These are phyloP conservation scores for Chamaecrista fasciculata DNA, from an alignment of 306 rosid genomes.

Conservation along the genomic window DNA sequence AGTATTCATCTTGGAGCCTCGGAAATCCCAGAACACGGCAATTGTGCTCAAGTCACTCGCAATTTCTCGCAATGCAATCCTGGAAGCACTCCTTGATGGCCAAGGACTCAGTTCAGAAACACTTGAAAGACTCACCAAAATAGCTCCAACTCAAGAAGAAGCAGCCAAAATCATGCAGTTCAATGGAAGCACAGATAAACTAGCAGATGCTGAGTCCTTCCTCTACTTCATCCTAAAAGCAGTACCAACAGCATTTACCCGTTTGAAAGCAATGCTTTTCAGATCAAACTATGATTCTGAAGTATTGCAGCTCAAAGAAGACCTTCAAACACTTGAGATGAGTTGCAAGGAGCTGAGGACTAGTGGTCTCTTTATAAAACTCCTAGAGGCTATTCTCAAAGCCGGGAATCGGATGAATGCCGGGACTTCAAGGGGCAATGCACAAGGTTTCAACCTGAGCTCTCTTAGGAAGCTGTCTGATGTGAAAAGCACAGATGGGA, in stretches of 20 bases:
- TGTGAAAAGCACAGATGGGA: slow-evolving; percentile 75
- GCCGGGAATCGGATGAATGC: slow-evolving; percentile 87
- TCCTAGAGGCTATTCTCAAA: slow-evolving; percentile 86
- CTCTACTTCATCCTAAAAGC: slow-evolving; percentile 62
- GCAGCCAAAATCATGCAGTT: slow-evolving; percentile 57
- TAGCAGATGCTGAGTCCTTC: slow-evolving; percentile 79
- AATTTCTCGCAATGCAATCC: slow-evolving; percentile 55
- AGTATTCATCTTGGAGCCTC: slow-evolving; percentile 62
- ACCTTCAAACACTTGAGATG: slow-evolving; percentile 53
- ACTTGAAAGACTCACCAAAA: slow-evolving; percentile 74
- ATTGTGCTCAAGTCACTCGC: slow-evolving; percentile 67
- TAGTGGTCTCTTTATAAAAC: slow-evolving; percentile 61
- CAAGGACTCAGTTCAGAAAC: slow-evolving; percentile 62
- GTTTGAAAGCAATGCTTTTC: slow-evolving; percentile 74
- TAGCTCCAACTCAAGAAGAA: slow-evolving; percentile 73
- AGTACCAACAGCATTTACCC: slow-evolving; percentile 67
- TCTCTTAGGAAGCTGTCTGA: slow-evolving; percentile 72
- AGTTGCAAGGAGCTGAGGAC: slow-evolving; percentile 69
- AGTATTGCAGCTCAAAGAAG: slow-evolving; percentile 54
- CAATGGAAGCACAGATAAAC: slow-evolving; percentile 55
- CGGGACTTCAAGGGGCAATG: slow-evolving; percentile 83
- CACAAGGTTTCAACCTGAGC: slow-evolving; percentile 73
- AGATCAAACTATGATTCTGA: slow-evolving; percentile 57
- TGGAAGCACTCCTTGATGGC: slow-evolving; percentile 65
- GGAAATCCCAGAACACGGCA: slow-evolving; percentile 75